Base-by-base conservation (phyloP, 306 rosid genomes). In the Spatholobus suberectus region DNA sequence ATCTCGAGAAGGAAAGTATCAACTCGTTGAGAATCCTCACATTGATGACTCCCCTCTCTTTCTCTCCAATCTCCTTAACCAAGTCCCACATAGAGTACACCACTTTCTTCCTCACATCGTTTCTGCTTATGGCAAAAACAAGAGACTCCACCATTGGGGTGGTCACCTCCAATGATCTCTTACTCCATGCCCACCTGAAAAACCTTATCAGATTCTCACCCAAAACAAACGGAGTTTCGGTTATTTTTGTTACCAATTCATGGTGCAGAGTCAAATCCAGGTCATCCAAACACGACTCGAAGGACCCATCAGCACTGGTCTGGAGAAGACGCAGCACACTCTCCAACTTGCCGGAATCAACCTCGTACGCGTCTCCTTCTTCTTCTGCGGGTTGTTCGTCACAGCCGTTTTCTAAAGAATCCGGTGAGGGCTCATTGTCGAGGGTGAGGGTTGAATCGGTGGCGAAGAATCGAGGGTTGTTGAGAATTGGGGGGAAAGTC, bases 51-150 rank as follows among this genome's bases (percentile, higher is more conserved):
- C 41, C 86, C 18, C 21, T 70, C 80, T 90, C 86, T 72, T 88
- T 76, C 86, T 87, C 86, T 37, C 87, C 91, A 26, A 92, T 63
- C 32, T 90, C 90, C 85, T 79, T 87, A 40, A 92, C 84, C 74
- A 93, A 87, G 76, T 89, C 94, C 98, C 96, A 95, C 70, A 93
- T 59, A 55, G 77, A 59, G 74, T 87, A 90, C 2, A 89, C 71
- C 24, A 73, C 85, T 69, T 83, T 86, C 85, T 78, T 89, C 66
- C 57, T 87, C 11, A 63, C 76, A 61, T 46, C 76, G 14, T 69
- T 49, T 32, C 67, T 51, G 52, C 88, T 82, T 17, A 91, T n/a
- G 0, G 83, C 80, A 6, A 32, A 11, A 69, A 85, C 90, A 74
- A 95, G 89, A 5, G 89, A 85, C 26, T 87, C 89, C 46, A 95